A percentile compares a stretch with the other conserved stretches of the same genome.
These are phyloP conservation scores for Populus hybrid DNA, from an alignment of 441 rosid species.

Conservation along the genomic window DNA sequence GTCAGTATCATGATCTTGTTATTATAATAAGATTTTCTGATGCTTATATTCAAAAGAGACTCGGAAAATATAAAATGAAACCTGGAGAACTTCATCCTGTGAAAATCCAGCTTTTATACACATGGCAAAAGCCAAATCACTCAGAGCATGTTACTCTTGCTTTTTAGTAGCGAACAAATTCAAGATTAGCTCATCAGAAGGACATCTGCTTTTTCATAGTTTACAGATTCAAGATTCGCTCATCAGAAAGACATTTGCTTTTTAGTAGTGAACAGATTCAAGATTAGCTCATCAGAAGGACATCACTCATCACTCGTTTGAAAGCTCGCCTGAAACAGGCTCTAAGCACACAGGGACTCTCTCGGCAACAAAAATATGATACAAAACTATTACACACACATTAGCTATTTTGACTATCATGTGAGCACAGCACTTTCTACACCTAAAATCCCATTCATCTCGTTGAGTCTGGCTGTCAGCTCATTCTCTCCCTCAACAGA, in stretches of 20 bases:
- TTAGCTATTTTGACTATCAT: conserved; percentile 1
- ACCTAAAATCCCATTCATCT: not conserved
- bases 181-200: not conserved
- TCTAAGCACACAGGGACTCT: not conserved
- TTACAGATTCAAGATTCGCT: not conserved
- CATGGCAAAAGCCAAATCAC: conserved; percentile 12
- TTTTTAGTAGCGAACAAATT: not conserved
- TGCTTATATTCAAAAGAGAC: not conserved
- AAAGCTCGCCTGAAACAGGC: conserved; percentile 6
- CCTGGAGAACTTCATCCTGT: conserved; percentile 18
- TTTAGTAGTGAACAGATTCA: not conserved
- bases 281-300: not conserved
- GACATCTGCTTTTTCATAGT: conserved; percentile 4
- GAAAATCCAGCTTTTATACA: conserved; percentile 26
- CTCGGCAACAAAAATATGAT: not conserved
- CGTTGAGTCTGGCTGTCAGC: not conserved
- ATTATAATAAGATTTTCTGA: not conserved
- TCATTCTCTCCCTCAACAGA: conserved; percentile 35
- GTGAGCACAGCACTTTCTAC: not conserved
- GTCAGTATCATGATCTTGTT: not conserved
- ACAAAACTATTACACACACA: not conserved
- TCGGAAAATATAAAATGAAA: not conserved
- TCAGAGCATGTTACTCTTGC: not conserved
- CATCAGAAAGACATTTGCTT: not conserved
- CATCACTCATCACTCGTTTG: conserved; percentile 20